Conservation (phyloP, 108 stramenopile species). For the Licmophora abbreviata region DNA sequence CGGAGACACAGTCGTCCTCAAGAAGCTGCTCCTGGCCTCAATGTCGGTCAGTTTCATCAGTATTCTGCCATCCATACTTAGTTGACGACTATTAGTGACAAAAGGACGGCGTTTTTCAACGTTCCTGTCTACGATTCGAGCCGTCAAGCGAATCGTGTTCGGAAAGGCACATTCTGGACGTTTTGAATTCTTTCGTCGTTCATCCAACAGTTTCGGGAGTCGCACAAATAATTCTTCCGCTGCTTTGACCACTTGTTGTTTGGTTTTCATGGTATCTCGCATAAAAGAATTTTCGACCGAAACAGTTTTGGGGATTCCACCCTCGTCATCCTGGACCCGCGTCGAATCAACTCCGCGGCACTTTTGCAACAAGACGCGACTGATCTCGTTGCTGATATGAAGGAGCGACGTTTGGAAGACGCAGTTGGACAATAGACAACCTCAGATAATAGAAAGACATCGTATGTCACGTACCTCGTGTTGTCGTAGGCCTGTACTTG, state of each 20-base stretch:
- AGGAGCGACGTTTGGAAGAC: not conserved
- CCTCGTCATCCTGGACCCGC: conserved; percentile 31
- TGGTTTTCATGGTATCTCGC: conserved; percentile 22
- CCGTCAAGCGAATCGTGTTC: conserved; percentile 29
- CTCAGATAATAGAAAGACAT: no score
- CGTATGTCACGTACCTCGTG: not conserved
- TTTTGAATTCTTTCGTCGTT: conserved; percentile 19
- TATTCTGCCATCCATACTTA: conserved; percentile 17
- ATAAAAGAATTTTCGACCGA: conserved; percentile 60
- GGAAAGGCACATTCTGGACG: conserved; percentile 31
- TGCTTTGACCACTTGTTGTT: conserved; percentile 8
- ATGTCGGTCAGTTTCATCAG: conserved; percentile 10
- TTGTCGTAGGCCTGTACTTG: no score
- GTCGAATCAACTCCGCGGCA: conserved; percentile 37
- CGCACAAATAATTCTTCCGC: conserved; percentile 22
- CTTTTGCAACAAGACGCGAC: conserved; percentile 12
- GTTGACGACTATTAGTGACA: conserved; percentile 33
- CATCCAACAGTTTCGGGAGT: conserved; percentile 27
- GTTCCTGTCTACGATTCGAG: conserved; percentile 24
- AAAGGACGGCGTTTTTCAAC: conserved; percentile 19
- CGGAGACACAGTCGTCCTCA: not conserved
- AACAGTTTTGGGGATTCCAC: conserved; percentile 34
- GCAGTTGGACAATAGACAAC: no score
- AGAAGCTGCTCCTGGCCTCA: not conserved
- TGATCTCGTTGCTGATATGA: no score